Conservation (phyloP, 2,329 filamentous ascomycete genomes). For the Gaeumannomyces sp. region DNA sequence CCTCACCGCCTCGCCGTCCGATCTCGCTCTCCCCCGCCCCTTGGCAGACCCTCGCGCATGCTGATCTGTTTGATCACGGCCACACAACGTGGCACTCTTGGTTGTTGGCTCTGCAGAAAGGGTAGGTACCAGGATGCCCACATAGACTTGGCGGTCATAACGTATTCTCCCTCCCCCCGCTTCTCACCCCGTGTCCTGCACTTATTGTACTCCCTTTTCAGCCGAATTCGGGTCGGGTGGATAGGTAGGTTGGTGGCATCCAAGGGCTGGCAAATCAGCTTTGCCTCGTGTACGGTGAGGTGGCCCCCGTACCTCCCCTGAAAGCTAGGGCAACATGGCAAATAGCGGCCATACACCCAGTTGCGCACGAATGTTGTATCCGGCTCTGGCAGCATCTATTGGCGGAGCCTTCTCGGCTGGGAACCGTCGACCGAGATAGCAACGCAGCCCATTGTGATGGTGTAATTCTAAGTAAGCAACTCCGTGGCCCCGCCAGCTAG, state of each 20-base stretch:
- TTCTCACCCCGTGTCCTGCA: no score
- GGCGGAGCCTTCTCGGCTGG: background rate
- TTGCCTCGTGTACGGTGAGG: no score
- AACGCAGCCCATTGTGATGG: background rate
- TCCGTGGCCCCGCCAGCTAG: background rate
- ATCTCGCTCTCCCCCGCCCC: background rate
- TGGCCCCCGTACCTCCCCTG: background rate
- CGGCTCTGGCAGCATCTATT: background rate
- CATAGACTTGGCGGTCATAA: no score
- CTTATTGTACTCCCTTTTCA: no score
- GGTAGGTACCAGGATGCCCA: background rate
- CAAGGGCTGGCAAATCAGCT: background rate
- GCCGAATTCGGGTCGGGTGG: no score
- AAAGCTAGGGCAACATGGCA: background rate
- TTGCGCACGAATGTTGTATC: background rate
- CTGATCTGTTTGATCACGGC: background rate
- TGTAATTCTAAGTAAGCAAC: background rate
- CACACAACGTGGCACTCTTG: background rate
- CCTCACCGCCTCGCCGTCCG: background rate
- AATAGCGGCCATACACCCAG: background rate
- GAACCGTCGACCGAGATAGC: background rate
- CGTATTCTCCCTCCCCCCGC: no score
- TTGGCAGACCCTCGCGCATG: background rate
- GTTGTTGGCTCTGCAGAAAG: background rate
- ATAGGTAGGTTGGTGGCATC: no score